phyloP scores from a whole-genome alignment of 352 stramenopile genomes.

The Phytophthora capsici region DNA sequence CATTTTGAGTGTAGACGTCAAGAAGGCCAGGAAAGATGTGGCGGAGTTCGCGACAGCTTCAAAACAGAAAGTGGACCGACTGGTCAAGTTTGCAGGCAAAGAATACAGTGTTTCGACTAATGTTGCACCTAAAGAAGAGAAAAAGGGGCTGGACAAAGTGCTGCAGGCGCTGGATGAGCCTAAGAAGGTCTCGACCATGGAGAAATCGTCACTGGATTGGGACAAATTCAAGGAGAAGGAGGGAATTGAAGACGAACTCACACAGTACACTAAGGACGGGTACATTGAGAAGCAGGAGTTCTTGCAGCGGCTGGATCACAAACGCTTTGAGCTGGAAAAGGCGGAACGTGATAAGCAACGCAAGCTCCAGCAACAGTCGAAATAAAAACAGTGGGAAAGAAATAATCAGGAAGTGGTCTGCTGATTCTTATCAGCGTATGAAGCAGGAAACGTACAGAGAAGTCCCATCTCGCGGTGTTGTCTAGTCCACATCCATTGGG shows the following conservation, averaged over 20 bases:
- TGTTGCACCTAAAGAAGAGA: conserved; percentile 5
- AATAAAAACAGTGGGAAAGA: conserved; percentile 16
- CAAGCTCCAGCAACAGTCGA: conserved; percentile 49
- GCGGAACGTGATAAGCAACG: conserved; percentile 83
- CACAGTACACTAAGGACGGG: conserved; percentile 93
- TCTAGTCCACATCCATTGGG: conserved; percentile 80
- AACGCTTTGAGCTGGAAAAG: conserved; percentile 92
- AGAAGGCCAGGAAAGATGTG: conserved; percentile 59
- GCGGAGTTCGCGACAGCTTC: conserved; percentile 14
- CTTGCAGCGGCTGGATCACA: conserved; percentile 88
- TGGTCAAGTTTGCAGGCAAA: conserved; percentile 88
- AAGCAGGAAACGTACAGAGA: conserved; percentile 9
- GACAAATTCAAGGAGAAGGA: conserved; percentile 95
- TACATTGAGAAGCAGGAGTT: conserved; percentile 97
- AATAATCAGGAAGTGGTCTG: conserved; percentile 5
- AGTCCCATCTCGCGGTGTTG: conserved; percentile 3
- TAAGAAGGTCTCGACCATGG: conserved; percentile 94
- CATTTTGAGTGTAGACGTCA: conserved; percentile 73
- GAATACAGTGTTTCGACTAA: conserved; percentile 64
- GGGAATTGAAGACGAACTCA: conserved; percentile 92
- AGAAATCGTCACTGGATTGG: conserved; percentile 96
- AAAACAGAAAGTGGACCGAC: conserved; percentile 52
- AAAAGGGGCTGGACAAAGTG: conserved; percentile 81
- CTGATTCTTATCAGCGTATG: conserved; percentile 21
- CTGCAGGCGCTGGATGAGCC: conserved; percentile 87